Conservation (phyloP, 805 yeast genomes). For the Metschnikowia corniflorae region DNA sequence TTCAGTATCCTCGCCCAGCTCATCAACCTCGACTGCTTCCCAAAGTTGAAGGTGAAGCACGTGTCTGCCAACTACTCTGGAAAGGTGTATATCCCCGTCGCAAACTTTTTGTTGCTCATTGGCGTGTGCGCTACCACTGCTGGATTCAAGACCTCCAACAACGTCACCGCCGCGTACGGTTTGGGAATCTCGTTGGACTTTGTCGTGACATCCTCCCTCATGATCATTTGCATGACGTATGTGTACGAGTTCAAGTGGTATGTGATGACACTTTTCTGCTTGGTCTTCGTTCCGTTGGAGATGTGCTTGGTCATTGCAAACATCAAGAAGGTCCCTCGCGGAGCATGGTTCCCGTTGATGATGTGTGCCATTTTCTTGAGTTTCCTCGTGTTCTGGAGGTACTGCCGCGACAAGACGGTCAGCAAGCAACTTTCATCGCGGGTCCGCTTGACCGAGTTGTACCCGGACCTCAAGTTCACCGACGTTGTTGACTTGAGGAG, state of each 20-base stretch:
- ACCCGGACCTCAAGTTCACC: constrained; percentile 22
- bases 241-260: constrained; percentile 40
- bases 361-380: constrained; percentile 36
- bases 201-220: constrained; percentile 47
- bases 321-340: constrained; percentile 50
- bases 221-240: constrained; percentile 43
- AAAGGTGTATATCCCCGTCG: constrained; percentile 49
- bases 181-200: constrained; percentile 56
- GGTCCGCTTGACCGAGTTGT: constrained; percentile 34
- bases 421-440: constrained; percentile 34
- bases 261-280: constrained; percentile 31
- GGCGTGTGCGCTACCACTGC: constrained; percentile 50
- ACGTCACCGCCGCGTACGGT: constrained; percentile 59
- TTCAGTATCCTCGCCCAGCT: constrained; percentile 51
- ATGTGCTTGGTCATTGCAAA: constrained; percentile 45
- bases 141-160: constrained; percentile 47
- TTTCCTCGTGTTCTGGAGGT: constrained; percentile 47
- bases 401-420: constrained; percentile 41
- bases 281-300: constrained; percentile 47
- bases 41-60: constrained; percentile 44
- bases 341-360: constrained; percentile 61
- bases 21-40: constrained; percentile 53
- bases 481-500: constrained; percentile 20
- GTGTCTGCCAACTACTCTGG: constrained; percentile 45
- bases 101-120: constrained; percentile 49